Evolutionary conservation across 2,329 filamentous ascomycete genomes (phyloP).

Genomic region (Teratosphaeriaceae sp.): DNA sequence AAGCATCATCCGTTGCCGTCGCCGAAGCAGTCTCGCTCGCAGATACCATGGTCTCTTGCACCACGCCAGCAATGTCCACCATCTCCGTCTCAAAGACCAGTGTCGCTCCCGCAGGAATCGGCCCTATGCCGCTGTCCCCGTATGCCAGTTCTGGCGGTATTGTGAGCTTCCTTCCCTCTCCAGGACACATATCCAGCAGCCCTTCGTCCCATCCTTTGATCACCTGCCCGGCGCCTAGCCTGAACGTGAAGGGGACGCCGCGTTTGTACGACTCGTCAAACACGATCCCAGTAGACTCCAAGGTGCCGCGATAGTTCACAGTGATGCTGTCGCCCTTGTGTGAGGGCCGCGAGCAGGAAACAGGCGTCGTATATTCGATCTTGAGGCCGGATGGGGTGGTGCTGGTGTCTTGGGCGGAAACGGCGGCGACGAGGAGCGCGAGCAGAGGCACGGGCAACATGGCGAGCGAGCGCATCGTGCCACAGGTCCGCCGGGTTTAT

Average conservation of each 20-base stretch:
- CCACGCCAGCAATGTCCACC: constrained; percentile 70
- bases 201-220: constrained; percentile 95
- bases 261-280: constrained; percentile 84
- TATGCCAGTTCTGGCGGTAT: constrained; percentile 86
- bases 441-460: constrained; percentile 14
- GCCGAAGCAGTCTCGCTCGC: constrained; percentile 4
- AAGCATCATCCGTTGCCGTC: constrained; percentile 11
- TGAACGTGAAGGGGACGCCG: constrained; percentile 68
- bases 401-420: constrained; percentile 8
- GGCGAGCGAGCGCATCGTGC: constrained; percentile 14
- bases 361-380: constrained; percentile 38
- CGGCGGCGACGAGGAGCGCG: constrained; percentile 7
- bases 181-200: constrained; percentile 87
- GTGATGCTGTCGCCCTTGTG: constrained; percentile 40
- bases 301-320: constrained; percentile 45
- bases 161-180: constrained; percentile 81
- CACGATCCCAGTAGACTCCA: constrained; percentile 57
- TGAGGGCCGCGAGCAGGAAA: constrained; percentile 39
- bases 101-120: constrained; percentile 72
- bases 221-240: constrained; percentile 71
- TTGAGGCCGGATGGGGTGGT: constrained; percentile 16
- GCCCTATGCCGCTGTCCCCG: constrained; percentile 63
- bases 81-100: constrained; percentile 91
- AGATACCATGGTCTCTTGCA: constrained; percentile 15
- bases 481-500: too few species aligned